These are phyloP conservation scores for Cetradonia linearis DNA, from an alignment of 495 filamentous ascomycete species.

Conservation along the genomic window DNA sequence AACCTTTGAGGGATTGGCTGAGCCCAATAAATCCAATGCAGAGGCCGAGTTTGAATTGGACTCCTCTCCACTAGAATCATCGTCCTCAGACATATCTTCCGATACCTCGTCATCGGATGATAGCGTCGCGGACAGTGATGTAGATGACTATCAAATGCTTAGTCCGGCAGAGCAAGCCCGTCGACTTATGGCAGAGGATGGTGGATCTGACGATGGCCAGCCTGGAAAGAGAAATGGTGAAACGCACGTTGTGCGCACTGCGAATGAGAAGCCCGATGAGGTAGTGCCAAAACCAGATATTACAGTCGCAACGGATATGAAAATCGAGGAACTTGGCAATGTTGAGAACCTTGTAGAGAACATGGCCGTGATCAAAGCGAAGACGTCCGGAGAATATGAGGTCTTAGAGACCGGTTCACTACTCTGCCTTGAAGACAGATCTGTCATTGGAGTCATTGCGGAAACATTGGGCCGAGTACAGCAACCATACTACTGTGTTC, in stretches of 20 bases:
- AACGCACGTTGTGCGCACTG: slow-evolving; percentile 48
- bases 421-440: slow-evolving; percentile 66
- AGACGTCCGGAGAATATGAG: slow-evolving; percentile 65
- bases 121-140: slow-evolving; percentile 42
- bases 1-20: slow-evolving; percentile 23
- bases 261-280: slow-evolving; percentile 63
- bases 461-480: slow-evolving; percentile 76
- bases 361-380: slow-evolving; percentile 66
- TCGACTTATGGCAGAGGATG: slow-evolving; percentile 67
- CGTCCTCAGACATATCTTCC: slow-evolving; percentile 40
- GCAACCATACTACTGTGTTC: slow-evolving; percentile 70
- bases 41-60: slow-evolving; percentile 66
- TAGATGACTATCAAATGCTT: slow-evolving; percentile 61
- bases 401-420: slow-evolving; percentile 76
- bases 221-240: slow-evolving; percentile 35
- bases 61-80: slow-evolving; percentile 49
- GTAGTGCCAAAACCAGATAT: slow-evolving; percentile 64
- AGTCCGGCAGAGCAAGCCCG: slow-evolving; percentile 68
- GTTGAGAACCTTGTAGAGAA: slow-evolving; percentile 67
- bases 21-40: slow-evolving; percentile 45
- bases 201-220: slow-evolving; percentile 61
- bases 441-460: slow-evolving; percentile 63
- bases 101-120: slow-evolving; percentile 49
- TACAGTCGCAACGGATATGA: slow-evolving; percentile 60
- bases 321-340: slow-evolving; percentile 59